Percentiles rank a stretch among this genome's conserved stretches.
phyloP scores from a whole-genome alignment of 2,329 filamentous ascomycete species.

The Thyridium curvatum region DNA sequence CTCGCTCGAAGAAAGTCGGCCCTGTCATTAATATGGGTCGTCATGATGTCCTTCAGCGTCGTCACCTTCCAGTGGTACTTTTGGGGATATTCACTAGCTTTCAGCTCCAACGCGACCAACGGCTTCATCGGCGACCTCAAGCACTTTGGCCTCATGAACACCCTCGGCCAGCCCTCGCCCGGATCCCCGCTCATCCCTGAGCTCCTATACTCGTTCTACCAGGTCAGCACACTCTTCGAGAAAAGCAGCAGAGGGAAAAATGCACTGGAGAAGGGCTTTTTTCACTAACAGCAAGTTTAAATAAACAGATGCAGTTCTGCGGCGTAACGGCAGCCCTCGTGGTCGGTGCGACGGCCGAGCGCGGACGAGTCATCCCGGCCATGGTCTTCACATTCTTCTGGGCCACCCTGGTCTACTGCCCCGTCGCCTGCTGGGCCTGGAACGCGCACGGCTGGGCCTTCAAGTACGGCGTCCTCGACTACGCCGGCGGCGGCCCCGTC shows the following conservation, averaged over 20 bases:
- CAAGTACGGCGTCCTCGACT: conserved; percentile 88
- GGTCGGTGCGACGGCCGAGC: conserved; percentile 87
- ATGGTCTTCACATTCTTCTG: conserved; percentile 96
- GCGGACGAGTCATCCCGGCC: conserved; percentile 83
- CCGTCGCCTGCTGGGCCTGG: conserved; percentile 95
- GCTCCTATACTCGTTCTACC: conserved; percentile 90
- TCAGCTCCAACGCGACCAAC: conserved; percentile 74
- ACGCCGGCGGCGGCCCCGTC: conserved; percentile 93
- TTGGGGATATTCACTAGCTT: conserved; percentile 95
- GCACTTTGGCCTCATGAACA: conserved; percentile 84
- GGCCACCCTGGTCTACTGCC: conserved; percentile 97
- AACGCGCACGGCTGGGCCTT: conserved; percentile 90
- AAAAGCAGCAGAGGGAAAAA: too few species aligned
- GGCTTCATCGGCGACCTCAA: conserved; percentile 87
- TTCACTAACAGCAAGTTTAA: background rate
- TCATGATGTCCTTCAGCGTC: conserved; percentile 88
- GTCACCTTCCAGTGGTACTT: conserved; percentile 99
- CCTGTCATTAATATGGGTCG: conserved; percentile 93
- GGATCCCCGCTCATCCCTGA: conserved; percentile 85
- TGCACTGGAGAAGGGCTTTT: too few species aligned
- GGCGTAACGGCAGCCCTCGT: conserved; percentile 87
- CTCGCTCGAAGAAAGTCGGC: conserved; percentile 97
- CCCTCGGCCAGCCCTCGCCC: conserved; percentile 75
- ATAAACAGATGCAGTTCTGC: conserved; percentile 91
- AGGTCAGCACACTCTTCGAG: conserved; percentile 42